Evolutionary conservation across 2,329 filamentous ascomycete species (phyloP).

Genomic region (Scortechinia acanthostroma): DNA sequence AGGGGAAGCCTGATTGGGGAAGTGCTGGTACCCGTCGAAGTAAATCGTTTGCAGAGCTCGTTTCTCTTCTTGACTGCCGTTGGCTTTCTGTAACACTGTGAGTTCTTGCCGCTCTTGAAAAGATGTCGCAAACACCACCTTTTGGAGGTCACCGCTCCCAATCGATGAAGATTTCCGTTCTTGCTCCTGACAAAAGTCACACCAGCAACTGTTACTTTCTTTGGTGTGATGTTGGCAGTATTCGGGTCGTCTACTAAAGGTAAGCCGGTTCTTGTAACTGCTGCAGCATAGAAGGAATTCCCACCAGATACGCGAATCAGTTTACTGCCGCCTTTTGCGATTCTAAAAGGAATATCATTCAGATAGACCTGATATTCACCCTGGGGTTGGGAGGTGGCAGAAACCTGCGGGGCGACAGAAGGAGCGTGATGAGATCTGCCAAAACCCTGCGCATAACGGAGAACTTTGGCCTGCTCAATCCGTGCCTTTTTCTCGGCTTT

Average conservation of each 20-base stretch:
- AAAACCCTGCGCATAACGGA: not conserved
- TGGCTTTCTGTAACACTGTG: conserved; percentile 34
- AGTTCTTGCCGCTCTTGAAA: no score
- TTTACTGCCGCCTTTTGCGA: conserved; percentile 75
- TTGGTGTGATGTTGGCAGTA: conserved; percentile 64
- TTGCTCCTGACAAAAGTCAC: conserved; percentile 82
- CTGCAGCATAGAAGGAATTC: conserved; percentile 16
- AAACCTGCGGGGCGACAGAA: conserved; percentile 5
- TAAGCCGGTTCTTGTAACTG: conserved; percentile 11
- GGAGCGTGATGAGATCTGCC: not conserved
- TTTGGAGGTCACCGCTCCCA: conserved; percentile 68
- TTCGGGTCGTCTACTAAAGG: conserved; percentile 38
- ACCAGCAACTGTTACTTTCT: conserved; percentile 64
- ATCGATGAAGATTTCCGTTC: conserved; percentile 76
- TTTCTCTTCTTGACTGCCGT: conserved; percentile 59
- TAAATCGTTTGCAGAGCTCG: conserved; percentile 68
- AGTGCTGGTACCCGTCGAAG: conserved; percentile 54
- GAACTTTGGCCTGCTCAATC: conserved; percentile 45
- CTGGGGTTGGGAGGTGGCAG: conserved; percentile 19
- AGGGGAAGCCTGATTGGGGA: not conserved
- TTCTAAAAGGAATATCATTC: conserved; percentile 66
- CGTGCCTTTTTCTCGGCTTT: conserved; percentile 44
- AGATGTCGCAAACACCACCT: conserved; percentile 39
- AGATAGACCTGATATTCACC: conserved; percentile 56
- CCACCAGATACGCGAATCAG: conserved; percentile 68